phyloP scores from a whole-genome alignment of 768 basidiomycete species.

The Mycena filopes region DNA sequence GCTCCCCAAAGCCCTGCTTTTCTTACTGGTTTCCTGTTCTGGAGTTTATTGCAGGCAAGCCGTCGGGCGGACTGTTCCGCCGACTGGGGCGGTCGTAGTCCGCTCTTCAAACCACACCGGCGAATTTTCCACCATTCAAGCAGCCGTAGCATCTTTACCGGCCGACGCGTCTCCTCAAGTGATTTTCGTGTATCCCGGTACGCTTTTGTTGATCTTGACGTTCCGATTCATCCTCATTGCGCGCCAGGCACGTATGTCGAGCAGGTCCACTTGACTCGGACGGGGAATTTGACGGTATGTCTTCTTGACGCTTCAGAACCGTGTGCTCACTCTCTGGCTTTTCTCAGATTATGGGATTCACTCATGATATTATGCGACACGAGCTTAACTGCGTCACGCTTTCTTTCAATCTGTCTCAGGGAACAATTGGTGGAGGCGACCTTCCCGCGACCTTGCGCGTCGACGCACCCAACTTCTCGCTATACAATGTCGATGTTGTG shows the following conservation, averaged over 20 bases:
- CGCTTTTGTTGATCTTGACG: no score
- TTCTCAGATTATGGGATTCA: slow-evolving; percentile 7
- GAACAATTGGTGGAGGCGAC: slow-evolving; percentile 7
- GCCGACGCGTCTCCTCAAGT: slow-evolving; percentile 2
- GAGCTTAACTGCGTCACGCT: no score
- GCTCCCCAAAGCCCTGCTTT: no score
- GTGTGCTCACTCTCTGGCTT: neutral
- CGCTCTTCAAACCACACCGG: neutral
- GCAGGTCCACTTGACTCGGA: slow-evolving; percentile 12
- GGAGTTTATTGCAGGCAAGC: no score
- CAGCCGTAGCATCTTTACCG: slow-evolving; percentile 12
- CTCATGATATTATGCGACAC: no score
- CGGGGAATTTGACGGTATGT: slow-evolving; percentile 17
- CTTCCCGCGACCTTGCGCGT: slow-evolving; percentile 32
- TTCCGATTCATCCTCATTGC: neutral
- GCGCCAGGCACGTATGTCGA: slow-evolving; percentile 19
- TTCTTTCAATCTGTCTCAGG: no score
- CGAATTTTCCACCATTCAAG: slow-evolving; percentile 14
- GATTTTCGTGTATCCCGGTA: slow-evolving; percentile 23
- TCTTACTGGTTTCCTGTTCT: no score
- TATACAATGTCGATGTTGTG: slow-evolving; percentile 44
- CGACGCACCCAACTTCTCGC: slow-evolving; percentile 39
- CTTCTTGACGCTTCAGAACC: neutral
- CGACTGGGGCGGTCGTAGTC: slow-evolving; percentile 8
- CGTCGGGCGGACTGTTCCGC: slow-evolving; percentile 17